These are phyloP conservation scores for Dichotomopilus funicola DNA, from an alignment of 2,329 filamentous ascomycete genomes.

Conservation along the genomic window DNA sequence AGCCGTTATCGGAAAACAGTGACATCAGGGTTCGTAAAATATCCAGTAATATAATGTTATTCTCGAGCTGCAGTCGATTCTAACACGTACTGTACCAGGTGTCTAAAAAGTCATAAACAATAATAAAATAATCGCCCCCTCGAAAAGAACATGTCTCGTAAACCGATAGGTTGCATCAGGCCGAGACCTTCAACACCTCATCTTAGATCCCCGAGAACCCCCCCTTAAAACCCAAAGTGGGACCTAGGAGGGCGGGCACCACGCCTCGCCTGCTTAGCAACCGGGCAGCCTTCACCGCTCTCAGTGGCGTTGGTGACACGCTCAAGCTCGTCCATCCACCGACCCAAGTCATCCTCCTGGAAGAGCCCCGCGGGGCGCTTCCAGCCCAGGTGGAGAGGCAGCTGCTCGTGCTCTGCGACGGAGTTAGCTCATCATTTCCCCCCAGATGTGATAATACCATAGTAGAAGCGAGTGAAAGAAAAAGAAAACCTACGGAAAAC, in stretches of 20 bases:
- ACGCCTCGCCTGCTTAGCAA: background rate
- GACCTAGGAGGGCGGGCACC: background rate
- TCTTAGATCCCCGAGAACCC: too few species aligned
- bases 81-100: background rate
- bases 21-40: background rate
- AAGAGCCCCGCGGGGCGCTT: slow-evolving; percentile 1
- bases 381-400: slow-evolving; percentile 22
- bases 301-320: background rate
- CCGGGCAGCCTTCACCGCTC: too few species aligned
- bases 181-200: too few species aligned
- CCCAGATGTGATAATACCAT: background rate
- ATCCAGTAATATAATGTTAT: background rate
- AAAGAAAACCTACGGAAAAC: slow-evolving; percentile 35
- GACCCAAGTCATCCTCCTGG: background rate
- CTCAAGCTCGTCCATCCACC: background rate
- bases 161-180: too few species aligned
- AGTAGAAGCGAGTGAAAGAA: background rate
- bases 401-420: slow-evolving; percentile 19
- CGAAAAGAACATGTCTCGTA: too few species aligned
- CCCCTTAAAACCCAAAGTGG: background rate
- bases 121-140: too few species aligned
- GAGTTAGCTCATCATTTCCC: background rate
- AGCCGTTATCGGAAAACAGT: too few species aligned
- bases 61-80: background rate
- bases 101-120: too few species aligned